Evolutionary conservation across 306 rosid species (phyloP), one percentile per base, ranked within the genome.

Genomic region (Rosa lucieae): DNA sequence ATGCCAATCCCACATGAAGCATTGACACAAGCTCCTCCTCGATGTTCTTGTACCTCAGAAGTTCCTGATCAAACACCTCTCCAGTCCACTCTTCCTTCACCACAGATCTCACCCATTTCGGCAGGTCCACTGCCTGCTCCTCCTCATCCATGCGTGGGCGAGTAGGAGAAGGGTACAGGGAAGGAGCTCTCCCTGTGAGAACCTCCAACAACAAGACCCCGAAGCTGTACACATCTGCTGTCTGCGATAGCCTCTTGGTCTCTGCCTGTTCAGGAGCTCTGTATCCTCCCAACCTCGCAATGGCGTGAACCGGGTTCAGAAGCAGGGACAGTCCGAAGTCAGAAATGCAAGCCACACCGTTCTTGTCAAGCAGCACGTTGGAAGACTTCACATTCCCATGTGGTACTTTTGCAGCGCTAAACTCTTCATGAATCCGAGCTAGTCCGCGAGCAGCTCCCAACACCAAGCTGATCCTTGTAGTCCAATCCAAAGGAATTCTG

Each of bases 1-100:
- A 96, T 53, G 98, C 88, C 84, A 96, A 77, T 17, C 93, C 98
- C 40, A 93, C 99, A 70, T 93, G 97, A 14, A 93, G 88, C 99
- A 96, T 93, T 0, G 99, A 81, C 77, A 93, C 94, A 53, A 96
- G 97, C 87, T 96, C 99, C 76, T 96, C 99, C 82, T 96, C 99
- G 49, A 96, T 96, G 89, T 96, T 93, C 92, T 96, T 96, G 81
- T 96, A 96, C 74, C 99, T 76, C 79, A 93, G 66, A 12, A 96
- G 90, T 67, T 96, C 99, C 23, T 89, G 96, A 78, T 96, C 99
- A 71, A 96, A 96, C 84, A 96, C 99, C 78, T 96, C 99, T 0
- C 92, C 98, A 0, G 99, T 96, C 99, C 99, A 96, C 87, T 96
- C 99, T 83, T 96, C 99, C 85, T 85, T 93, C 84, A 93, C 99